phyloP scores from a whole-genome alignment of 306 rosid species.

The Neltuma alba region DNA sequence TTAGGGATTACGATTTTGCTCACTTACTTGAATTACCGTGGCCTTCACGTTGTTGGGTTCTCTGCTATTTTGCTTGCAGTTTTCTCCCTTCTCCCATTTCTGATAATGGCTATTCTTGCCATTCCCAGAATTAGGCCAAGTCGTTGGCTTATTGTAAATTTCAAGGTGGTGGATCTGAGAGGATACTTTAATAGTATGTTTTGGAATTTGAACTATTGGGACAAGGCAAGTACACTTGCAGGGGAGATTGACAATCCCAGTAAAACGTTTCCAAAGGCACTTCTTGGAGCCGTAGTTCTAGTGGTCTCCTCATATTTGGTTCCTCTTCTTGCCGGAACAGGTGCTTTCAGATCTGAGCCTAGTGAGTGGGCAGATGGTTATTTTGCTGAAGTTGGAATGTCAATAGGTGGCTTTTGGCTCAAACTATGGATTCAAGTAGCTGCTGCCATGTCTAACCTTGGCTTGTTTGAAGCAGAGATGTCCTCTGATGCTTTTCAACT shows the following conservation, averaged over 20 bases:
- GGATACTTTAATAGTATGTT: constrained; percentile 83
- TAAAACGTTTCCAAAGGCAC: constrained; percentile 79
- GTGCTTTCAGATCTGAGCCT: constrained; percentile 60
- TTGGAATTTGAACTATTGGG: constrained; percentile 97
- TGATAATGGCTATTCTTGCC: constrained; percentile 63
- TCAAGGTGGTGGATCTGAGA: constrained; percentile 65
- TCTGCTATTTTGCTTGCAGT: constrained; percentile 76
- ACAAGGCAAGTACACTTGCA: constrained; percentile 88
- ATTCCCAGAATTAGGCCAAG: constrained; percentile 61
- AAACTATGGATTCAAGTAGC: constrained; percentile 91
- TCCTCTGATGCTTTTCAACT: constrained; percentile 87
- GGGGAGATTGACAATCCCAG: constrained; percentile 91
- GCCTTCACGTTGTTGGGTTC: constrained; percentile 83
- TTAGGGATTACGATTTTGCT: constrained; percentile 64
- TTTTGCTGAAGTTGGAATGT: constrained; percentile 79
- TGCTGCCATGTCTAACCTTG: constrained; percentile 88
- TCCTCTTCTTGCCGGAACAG: constrained; percentile 91
- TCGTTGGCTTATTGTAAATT: constrained; percentile 64
- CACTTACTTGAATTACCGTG: constrained; percentile 81
- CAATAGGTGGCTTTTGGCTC: constrained; percentile 92
- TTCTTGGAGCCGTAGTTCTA: constrained; percentile 76
- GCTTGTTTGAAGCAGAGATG: constrained; percentile 96
- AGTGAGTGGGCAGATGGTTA: constrained; percentile 86
- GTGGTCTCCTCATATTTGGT: constrained; percentile 80
- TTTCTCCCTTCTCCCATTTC: constrained; percentile 80